phyloP scores from a whole-genome alignment of 352 stramenopile genomes.

The Pythium monospermum region DNA sequence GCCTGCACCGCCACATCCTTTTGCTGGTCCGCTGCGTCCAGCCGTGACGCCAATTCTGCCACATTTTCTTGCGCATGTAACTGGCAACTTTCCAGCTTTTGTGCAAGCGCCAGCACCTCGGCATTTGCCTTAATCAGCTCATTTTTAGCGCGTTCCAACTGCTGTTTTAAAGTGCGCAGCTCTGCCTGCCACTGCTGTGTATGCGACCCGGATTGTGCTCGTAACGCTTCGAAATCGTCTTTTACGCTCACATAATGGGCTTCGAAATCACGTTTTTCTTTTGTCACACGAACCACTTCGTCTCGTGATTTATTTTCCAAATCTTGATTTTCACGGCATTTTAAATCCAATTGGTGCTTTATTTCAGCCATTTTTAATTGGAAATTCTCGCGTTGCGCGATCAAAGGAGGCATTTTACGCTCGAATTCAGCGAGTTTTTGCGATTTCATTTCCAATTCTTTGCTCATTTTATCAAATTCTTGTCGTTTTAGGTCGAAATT shows the following conservation, averaged over 20 bases:
- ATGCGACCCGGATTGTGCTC: slow-evolving; percentile 30
- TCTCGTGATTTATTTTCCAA: slow-evolving; percentile 45
- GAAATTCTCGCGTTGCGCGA: slow-evolving; percentile 45
- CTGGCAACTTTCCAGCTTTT: slow-evolving; percentile 52
- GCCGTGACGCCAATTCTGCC: slow-evolving; percentile 35
- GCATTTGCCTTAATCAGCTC: slow-evolving; percentile 40
- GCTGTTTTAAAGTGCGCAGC: slow-evolving; percentile 36
- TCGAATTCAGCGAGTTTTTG: slow-evolving; percentile 49
- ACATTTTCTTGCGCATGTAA: slow-evolving; percentile 60
- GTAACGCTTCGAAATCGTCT: slow-evolving; percentile 44
- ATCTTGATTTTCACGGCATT: slow-evolving; percentile 42
- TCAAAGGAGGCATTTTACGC: slow-evolving; percentile 47
- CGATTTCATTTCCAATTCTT: slow-evolving; percentile 44
- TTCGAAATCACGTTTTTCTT: slow-evolving; percentile 62
- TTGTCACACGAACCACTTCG: slow-evolving; percentile 33
- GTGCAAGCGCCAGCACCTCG: slow-evolving; percentile 37
- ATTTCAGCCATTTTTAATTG: slow-evolving; percentile 49
- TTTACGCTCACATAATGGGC: slow-evolving; percentile 35
- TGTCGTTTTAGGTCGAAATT: slow-evolving; percentile 55
- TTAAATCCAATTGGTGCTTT: slow-evolving; percentile 49
- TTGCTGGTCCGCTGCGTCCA: slow-evolving; percentile 53
- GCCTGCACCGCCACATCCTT: slow-evolving; percentile 31
- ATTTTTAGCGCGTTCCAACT: slow-evolving; percentile 48
- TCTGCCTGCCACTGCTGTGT: slow-evolving; percentile 48
- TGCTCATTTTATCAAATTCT: slow-evolving; percentile 46